Evolutionary conservation across 2,329 filamentous ascomycete genomes (phyloP), one percentile per base, ranked within the genome.

Genomic region (Bertia moriformis): DNA sequence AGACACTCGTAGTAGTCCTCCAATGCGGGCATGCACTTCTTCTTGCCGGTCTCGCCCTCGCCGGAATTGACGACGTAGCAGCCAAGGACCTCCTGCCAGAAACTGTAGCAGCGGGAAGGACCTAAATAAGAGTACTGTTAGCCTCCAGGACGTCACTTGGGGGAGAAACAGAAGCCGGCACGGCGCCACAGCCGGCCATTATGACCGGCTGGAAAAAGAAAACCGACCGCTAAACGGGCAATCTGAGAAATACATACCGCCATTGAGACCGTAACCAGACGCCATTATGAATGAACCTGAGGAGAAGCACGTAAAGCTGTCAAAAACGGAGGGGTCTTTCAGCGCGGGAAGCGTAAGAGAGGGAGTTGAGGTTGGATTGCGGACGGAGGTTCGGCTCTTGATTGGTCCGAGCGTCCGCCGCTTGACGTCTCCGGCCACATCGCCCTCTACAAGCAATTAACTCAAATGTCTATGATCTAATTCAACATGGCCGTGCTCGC

Each of bases 181-280:
- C n/a, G 22, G 7, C 22, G n/a, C 22, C 22, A n/a, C 22, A n/a
- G 22, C 7, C 22, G 7, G 7, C 7, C 22, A 7, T 10, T n/a
- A 27, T n/a, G 22, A 10, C 22, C 22, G 7, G 22, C 22, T 27
- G 7, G 22, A n/a, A 27, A n/a, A n/a, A n/a, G n/a, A n/a, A n/a
- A n/a, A n/a, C n/a, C n/a, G n/a, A n/a, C n/a, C n/a, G n/a, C n/a
- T n/a, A n/a, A 29, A 29, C 10, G 10, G 24, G n/a, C 24, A 29
- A 15, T 10, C 12, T 14, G 32, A 17, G 32, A 13, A 35, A 13
- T 15, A 35, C 32, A 35, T 35, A 35, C 32, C 32, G 32, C 32
- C 32, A 17, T 35, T 35, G 32, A 35, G 51, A 52, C 64, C 64
- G 49, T 62, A 66, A 42, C 64, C 64, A 42, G 64, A 67, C 46